These are phyloP conservation scores for Cyclotella choctawhatcheeana DNA, from an alignment of 108 stramenopile genomes.

Conservation along the genomic window DNA sequence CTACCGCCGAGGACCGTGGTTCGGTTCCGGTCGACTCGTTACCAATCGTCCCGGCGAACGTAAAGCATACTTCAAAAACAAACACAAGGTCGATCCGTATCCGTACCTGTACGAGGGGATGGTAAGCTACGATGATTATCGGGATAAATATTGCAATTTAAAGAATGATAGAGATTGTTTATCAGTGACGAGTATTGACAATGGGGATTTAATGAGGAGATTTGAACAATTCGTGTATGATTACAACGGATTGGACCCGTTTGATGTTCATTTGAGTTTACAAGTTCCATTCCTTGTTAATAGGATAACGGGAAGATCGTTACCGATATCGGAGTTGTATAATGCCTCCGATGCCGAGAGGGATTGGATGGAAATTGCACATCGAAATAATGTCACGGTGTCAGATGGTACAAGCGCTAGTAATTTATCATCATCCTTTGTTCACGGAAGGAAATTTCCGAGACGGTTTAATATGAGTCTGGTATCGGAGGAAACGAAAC, in stretches of 20 bases:
- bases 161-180: neutral
- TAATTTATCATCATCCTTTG: no score
- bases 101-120: constrained; percentile 46
- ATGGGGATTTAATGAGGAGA: constrained; percentile 32
- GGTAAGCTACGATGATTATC: constrained; percentile 23
- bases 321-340: constrained; percentile 39
- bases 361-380: constrained; percentile 41
- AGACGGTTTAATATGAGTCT: constrained; percentile 35
- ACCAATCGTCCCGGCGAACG: constrained; percentile 24
- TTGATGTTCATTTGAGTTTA: constrained; percentile 49
- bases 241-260: constrained; percentile 49
- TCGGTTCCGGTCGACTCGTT: constrained; percentile 29
- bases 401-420: neutral
- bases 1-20: constrained; percentile 48
- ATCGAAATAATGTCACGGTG: constrained; percentile 9
- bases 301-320: constrained; percentile 29
- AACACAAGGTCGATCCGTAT: constrained; percentile 37
- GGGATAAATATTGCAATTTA: constrained; percentile 16
- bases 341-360: constrained; percentile 44
- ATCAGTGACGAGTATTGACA: constrained; percentile 27
- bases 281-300: constrained; percentile 31
- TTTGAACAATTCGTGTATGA: constrained; percentile 48
- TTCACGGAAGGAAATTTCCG: constrained; percentile 32
- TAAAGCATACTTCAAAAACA: constrained; percentile 22
- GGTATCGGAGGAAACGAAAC: constrained; percentile 40